Evolutionary conservation across 2,329 filamentous ascomycete genomes (phyloP), one percentile per base, ranked within the genome.

Genomic region (Drechslerella coelobrocha): DNA sequence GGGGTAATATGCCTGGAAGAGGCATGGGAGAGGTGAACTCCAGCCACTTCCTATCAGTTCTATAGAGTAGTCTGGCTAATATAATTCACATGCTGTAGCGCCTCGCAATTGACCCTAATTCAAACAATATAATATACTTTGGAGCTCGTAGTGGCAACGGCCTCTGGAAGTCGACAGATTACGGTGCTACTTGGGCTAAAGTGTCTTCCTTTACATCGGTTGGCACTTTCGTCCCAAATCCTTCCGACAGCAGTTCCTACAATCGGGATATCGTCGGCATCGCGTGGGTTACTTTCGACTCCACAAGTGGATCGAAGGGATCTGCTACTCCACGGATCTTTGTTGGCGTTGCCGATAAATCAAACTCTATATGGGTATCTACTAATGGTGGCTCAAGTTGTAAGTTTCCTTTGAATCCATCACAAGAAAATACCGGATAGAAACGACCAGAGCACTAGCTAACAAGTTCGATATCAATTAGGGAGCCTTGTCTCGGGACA

Each of bases 1-100:
- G 84, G 7, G 84, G 84, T 0, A 86, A 86, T 75, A 86, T 86
- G 84, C 84, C 84, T 2, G 85, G 84, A 1, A 81, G 85, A 24
- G 85, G 85, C 2, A 84, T 82, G 78, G 85, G 85, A 12, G 85
- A 76, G 59, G 63, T 69, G 19, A 69, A 51, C 17, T 10, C 19
- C 10, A 27, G 8, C 48, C 23, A 31, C 48, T 47, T 47, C 9
- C 24, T 26, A 47, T 14, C 6, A 47, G 26, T 3, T 47, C 10
- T 6, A 57, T 21, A 10, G n/a, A 47, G 23, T n/a, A 17, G 31
- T 31, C 10, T 7, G 7, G n/a, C 29, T 60, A 41, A 61, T 17
- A 1, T 19, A 9, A 27, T 3, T 24, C 24, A 39, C 2, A 14
- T 51, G 9, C 2, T 60, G 17, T 23, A 69, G 75, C 81, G 84